These are phyloP conservation scores for Aegilops umbellulata DNA, from an alignment of 176 grass and related monocot species.

Conservation along the genomic window DNA sequence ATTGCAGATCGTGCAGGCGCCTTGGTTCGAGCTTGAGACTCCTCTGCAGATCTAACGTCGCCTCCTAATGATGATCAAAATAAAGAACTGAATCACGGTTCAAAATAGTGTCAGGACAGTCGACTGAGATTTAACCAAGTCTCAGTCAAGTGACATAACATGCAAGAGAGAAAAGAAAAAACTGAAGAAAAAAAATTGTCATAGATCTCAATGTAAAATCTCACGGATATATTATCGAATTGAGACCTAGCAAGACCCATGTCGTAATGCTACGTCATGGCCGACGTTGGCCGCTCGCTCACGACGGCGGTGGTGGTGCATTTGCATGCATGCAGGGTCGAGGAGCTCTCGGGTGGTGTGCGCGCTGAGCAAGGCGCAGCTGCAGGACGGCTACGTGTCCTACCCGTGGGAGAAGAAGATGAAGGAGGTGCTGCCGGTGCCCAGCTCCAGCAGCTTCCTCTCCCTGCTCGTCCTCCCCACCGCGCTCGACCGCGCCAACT, in stretches of 20 bases:
- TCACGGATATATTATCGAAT: too few species aligned
- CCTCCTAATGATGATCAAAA: background rate
- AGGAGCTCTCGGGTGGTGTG: constrained; percentile 82
- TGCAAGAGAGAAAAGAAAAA: too few species aligned
- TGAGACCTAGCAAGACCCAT: too few species aligned
- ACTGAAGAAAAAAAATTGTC: too few species aligned
- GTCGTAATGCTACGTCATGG: background rate
- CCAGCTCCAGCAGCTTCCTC: constrained; percentile 74
- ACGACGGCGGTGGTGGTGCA: background rate
- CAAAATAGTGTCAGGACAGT: background rate
- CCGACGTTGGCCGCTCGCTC: background rate
- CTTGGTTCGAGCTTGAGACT: background rate
- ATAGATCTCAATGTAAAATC: too few species aligned
- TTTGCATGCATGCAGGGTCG: constrained; percentile 43
- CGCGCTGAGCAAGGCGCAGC: constrained; percentile 78
- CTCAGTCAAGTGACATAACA: too few species aligned
- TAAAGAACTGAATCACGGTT: background rate
- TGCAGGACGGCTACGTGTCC: constrained; percentile 85
- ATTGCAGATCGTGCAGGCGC: background rate
- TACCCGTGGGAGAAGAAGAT: constrained; percentile 99
- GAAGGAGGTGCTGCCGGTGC: constrained; percentile 66
- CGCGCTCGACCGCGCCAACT: constrained; percentile 55
- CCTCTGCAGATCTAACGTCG: background rate
- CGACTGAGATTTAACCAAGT: too few species aligned
- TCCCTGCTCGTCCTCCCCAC: constrained; percentile 83